Evolutionary conservation across 2,329 filamentous ascomycete species (phyloP), one percentile per base, ranked within the genome.

Genomic region (Aspergillus sp.): DNA sequence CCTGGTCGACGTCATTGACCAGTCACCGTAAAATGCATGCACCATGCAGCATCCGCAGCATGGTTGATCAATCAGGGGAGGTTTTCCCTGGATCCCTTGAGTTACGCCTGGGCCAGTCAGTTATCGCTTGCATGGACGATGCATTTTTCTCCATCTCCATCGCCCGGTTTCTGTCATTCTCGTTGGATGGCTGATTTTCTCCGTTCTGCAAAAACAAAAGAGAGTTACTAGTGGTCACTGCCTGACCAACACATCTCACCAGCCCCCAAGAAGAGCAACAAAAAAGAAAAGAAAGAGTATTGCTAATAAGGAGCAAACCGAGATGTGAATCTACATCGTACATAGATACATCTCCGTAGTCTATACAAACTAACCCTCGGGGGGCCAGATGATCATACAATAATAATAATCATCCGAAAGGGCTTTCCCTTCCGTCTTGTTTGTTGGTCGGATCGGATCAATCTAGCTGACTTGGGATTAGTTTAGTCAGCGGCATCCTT

Each of bases 401-500:
- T 5, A 36, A 36, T 12, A 32, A 32, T 36, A 36, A 13, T 36
- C 32, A 36, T 13, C 32, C 32, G 32, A 36, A 36, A 36, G 32
- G 32, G 12, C 32, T 36, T 13, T 36, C 12, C 32, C 12, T 13
- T 13, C 32, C 32, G 10, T 36, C 12, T 36, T 13, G 10, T 36
- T 36, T 36, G 32, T 36, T 36, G 32, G 32, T 36, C 12, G 32
- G 32, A 36, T 36, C 41, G 25, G 25, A 47, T 23, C 25, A n/a
- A 45, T 8, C n/a, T 49, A 38, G 30, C 41, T 25, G 21, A 48
- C 17, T 57, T 15, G 13, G 54, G 45, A 13, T 30, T 30, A 30
- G 12, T 36, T 49, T 59, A 59, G 57, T 59, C 57, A 58, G 56
- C 48, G 32, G 32, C 61, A 53, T 59, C 56, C 52, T 59, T 36